These are phyloP conservation scores for Ambrosia hybrid DNA, from an alignment of 140 eudicot species.

Conservation along the genomic window DNA sequence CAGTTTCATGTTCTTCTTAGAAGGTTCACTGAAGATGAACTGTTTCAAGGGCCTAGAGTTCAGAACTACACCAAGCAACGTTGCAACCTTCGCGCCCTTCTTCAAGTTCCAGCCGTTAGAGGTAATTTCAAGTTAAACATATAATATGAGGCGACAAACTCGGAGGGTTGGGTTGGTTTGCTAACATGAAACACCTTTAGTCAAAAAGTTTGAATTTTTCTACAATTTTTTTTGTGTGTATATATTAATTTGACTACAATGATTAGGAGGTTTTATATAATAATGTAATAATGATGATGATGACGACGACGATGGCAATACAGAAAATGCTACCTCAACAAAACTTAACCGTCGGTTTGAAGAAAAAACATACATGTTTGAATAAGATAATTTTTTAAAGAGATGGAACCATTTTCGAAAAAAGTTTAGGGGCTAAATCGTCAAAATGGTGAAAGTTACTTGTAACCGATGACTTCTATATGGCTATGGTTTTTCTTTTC, in stretches of 20 bases:
- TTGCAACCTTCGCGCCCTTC: conserved; percentile 49
- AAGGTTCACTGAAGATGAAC: conserved; percentile 78
- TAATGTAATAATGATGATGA: neutral
- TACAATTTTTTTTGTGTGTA: neutral
- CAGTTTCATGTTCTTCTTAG: conserved; percentile 81
- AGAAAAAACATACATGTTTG: neutral
- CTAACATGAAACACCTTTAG: neutral
- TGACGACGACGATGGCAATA: neutral
- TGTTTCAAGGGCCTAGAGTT: conserved; percentile 72
- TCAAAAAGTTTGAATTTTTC: neutral
- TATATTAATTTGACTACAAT: neutral
- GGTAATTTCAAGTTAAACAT: conserved; percentile 32
- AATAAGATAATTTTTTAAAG: neutral
- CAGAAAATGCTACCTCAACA: neutral
- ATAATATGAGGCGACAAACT: neutral
- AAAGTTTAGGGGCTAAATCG: neutral
- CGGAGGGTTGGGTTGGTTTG: neutral
- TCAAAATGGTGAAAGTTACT: conserved; percentile 1
- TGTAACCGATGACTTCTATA: neutral
- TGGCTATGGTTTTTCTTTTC: neutral
- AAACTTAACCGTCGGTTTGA: neutral
- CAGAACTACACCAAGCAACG: conserved; percentile 59
- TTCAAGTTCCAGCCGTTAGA: conserved; percentile 80
- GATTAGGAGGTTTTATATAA: neutral
- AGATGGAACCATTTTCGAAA: neutral